These are phyloP conservation scores for Wickerhamiella musiphila DNA, from an alignment of 805 yeast species.

Conservation along the genomic window DNA sequence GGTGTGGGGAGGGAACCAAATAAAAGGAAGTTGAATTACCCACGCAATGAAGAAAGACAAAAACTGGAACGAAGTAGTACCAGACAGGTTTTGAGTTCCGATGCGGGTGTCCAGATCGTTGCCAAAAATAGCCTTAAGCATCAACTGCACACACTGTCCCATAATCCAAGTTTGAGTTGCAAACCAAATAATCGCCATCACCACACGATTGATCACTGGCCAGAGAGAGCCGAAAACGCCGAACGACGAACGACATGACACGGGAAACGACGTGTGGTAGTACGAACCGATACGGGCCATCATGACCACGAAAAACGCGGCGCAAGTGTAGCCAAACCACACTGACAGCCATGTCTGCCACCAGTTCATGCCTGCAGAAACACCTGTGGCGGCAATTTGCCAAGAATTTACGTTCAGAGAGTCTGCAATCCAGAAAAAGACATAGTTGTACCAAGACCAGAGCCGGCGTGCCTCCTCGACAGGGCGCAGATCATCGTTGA, in stretches of 20 bases:
- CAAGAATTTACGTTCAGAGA: conserved; percentile 80
- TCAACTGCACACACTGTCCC: conserved; percentile 61
- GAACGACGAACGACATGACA: conserved; percentile 61
- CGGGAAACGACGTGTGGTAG: conserved; percentile 76
- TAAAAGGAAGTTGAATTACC: conserved; percentile 60
- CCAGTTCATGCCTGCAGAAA: conserved; percentile 63
- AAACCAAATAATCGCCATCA: conserved; percentile 77
- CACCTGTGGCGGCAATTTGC: conserved; percentile 83
- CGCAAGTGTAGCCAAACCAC: conserved; percentile 64
- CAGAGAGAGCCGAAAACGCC: conserved; percentile 77
- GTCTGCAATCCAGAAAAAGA: conserved; percentile 76
- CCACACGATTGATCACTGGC: conserved; percentile 80
- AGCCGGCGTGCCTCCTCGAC: conserved; percentile 37
- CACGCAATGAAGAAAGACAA: conserved; percentile 69
- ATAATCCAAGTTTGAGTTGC: conserved; percentile 77
- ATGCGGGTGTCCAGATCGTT: conserved; percentile 12
- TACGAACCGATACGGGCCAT: conserved; percentile 64
- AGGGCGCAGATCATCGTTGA: conserved; percentile 49
- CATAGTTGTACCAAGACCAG: conserved; percentile 77
- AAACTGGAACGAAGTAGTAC: conserved; percentile 56
- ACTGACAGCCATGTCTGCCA: conserved; percentile 85
- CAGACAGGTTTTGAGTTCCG: conserved; percentile 34
- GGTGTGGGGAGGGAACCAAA: conserved; percentile 67
- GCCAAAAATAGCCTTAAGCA: conserved; percentile 54
- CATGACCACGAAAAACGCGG: conserved; percentile 52